Percentiles rank a stretch among this genome's conserved stretches.
These are phyloP conservation scores for Phytophthora idaei DNA, from an alignment of 352 stramenopile species.

Conservation along the genomic window DNA sequence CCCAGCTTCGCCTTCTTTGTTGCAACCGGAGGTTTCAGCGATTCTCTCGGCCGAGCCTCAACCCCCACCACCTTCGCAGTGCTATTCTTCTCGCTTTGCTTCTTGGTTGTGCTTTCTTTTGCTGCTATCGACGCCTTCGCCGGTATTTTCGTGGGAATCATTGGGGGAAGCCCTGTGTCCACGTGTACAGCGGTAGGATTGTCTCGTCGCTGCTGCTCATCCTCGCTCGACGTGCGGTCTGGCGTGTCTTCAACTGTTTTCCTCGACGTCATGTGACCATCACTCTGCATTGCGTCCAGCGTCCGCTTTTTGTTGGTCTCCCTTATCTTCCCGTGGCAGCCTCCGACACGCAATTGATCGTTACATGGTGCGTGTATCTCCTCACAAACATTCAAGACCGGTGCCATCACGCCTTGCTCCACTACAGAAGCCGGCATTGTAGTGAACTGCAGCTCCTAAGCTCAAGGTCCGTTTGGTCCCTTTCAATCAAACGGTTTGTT, in stretches of 20 bases:
- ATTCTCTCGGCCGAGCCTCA: neutral
- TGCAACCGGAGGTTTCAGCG: neutral
- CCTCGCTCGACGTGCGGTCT: conserved; percentile 28
- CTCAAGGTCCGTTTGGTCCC: neutral
- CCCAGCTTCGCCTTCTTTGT: conserved; percentile 11
- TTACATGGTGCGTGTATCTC: neutral
- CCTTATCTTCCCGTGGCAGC: neutral
- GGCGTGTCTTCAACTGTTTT: conserved; percentile 16
- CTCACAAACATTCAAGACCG: neutral
- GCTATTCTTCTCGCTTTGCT: neutral
- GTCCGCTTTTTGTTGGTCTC: conserved; percentile 9
- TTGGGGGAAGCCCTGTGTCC: conserved; percentile 5
- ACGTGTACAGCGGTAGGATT: neutral
- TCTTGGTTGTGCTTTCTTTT: neutral
- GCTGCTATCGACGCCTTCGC: conserved; percentile 7
- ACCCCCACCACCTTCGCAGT: neutral
- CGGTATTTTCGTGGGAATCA: neutral
- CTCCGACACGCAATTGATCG: conserved; percentile 1
- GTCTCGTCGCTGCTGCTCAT: conserved; percentile 13
- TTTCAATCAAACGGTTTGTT: neutral
- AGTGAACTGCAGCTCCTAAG: conserved; percentile 2
- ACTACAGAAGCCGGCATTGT: conserved; percentile 1
- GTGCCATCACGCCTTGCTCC: neutral
- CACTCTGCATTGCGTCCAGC: conserved; percentile 15
- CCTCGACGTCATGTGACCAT: conserved; percentile 2